These are phyloP conservation scores for Pyrus bretschneideri DNA, from an alignment of 306 rosid genomes.

Conservation along the genomic window DNA sequence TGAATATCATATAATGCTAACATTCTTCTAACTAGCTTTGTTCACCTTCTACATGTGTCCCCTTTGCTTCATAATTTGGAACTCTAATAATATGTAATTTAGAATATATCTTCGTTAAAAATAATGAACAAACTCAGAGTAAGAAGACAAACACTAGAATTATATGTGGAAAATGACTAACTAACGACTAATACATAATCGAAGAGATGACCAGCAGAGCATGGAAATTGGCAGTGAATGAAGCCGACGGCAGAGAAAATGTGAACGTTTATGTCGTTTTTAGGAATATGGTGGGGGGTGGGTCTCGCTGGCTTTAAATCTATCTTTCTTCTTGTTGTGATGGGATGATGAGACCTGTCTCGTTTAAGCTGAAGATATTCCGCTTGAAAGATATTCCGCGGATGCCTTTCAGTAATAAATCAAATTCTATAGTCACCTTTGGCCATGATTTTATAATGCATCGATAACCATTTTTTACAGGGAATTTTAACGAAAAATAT, in stretches of 20 bases:
- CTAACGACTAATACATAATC: slow-evolving; percentile 25
- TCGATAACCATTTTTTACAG: too few relatives aligned
- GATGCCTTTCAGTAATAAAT: slow-evolving; percentile 9
- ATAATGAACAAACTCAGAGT: neutral
- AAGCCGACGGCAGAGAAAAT: neutral
- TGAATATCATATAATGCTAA: too few relatives aligned
- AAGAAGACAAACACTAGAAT: slow-evolving; percentile 39
- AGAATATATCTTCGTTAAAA: too few relatives aligned
- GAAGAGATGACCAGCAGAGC: slow-evolving; percentile 18
- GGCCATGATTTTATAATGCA: too few relatives aligned
- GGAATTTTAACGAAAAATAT: too few relatives aligned
- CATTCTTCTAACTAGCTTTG: too few relatives aligned
- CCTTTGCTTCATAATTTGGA: too few relatives aligned
- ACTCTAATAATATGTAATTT: too few relatives aligned
- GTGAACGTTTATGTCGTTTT: slow-evolving; percentile 20
- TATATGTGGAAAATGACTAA: slow-evolving; percentile 29
- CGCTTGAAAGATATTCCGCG: slow-evolving; percentile 19
- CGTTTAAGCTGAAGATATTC: slow-evolving; percentile 21
- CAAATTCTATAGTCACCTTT: neutral
- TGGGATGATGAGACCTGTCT: slow-evolving; percentile 42
- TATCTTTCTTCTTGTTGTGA: slow-evolving; percentile 27
- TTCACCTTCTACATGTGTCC: too few relatives aligned
- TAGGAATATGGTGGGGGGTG: slow-evolving; percentile 31
- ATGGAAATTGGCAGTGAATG: slow-evolving; percentile 2
- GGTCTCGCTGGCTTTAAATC: slow-evolving; percentile 29